Base-by-base conservation (phyloP, 768 basidiomycete genomes). In the Tricholoma bakamatsutake region DNA sequence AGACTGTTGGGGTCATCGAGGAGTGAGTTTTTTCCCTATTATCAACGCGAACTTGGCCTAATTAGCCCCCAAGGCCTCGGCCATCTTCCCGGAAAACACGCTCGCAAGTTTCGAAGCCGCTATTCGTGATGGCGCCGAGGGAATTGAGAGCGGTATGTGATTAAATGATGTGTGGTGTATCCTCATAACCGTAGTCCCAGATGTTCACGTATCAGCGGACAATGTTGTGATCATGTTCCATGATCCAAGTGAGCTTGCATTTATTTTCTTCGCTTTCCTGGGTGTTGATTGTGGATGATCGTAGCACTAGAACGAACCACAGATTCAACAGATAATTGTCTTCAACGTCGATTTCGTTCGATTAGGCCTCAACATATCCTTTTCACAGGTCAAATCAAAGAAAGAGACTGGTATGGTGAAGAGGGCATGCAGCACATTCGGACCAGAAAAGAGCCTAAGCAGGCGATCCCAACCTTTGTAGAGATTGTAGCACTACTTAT, bases 191-290 rank as follows among this genome's bases (percentile, higher is more conserved):
- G 62, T 65, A 64, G 73, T 73, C 69, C 63, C 82, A 96, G 95
- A 97, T 82, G 93, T 98, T 64, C 95, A 98, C 71, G 87, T 96
- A 64, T 92, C 95, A 34, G 73, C 74, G 60, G 96, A 99, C 70
- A 80, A 84, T 66, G 82, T 90, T 40, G 87, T 98, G 33, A 71
- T 98, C 48, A 92, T 98, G 90, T 98, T 96, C 74, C 96, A 99
- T 71, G 96, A 98, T 70, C 90, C 93, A 12, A 81, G 85, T 88
- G 62, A 62, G 63, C 27, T 17, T 57, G 54, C 58, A 62, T 28
- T 28, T 52, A 61, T 45, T 58, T 37, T 48, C 61, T 50, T 63
- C 65, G 21, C 56, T 24, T 57, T 43, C 30, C 30, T 49, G 5
- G 17, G 13, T 52, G 8, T 57, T 47, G 18, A 56, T 34, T 39